Evolutionary conservation across 139 green algal species (phyloP).

Genomic region (Astrephomene gubernaculifera): DNA sequence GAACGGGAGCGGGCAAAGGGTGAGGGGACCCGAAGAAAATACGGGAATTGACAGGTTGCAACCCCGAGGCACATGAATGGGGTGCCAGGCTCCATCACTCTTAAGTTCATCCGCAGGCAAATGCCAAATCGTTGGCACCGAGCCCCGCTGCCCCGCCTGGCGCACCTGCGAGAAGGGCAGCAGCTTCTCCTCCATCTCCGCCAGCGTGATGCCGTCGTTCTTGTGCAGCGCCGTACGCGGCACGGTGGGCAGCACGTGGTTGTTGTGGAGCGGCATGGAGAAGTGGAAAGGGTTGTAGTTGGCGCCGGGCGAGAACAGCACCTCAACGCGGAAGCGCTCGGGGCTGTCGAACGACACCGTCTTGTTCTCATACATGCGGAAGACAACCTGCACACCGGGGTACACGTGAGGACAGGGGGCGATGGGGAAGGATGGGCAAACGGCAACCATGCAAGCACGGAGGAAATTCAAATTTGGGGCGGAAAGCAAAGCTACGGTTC

Average conservation of each 20-base stretch:
- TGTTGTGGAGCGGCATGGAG: background rate
- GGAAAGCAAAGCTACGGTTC: no score
- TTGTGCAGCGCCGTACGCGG: slow-evolving; percentile 29
- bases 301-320: slow-evolving; percentile 84
- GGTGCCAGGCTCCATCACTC: no score
- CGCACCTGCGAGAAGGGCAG: slow-evolving; percentile 44
- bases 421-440: no score
- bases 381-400: slow-evolving; percentile 88
- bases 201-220: slow-evolving; percentile 43
- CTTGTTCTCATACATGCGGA: slow-evolving; percentile 97
- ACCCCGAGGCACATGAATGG: no score
- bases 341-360: slow-evolving; percentile 64
- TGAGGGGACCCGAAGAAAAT: no score
- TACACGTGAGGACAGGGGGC: no score
- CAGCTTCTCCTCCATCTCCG: slow-evolving; percentile 59
- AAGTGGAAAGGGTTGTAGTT: slow-evolving; percentile 69
- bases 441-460: no score
- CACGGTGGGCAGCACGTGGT: slow-evolving; percentile 49
- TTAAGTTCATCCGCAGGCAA: no score
- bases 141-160: background rate
- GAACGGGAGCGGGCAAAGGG: no score
- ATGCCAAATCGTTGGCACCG: no score
- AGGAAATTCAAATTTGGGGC: no score
- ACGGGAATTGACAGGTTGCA: no score
- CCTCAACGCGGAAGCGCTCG: slow-evolving; percentile 89